A percentile compares a stretch with the other conserved stretches of the same genome.
These are phyloP conservation scores for Xylariaceae sp. DNA, from an alignment of 2,329 filamentous ascomycete genomes.

Conservation along the genomic window DNA sequence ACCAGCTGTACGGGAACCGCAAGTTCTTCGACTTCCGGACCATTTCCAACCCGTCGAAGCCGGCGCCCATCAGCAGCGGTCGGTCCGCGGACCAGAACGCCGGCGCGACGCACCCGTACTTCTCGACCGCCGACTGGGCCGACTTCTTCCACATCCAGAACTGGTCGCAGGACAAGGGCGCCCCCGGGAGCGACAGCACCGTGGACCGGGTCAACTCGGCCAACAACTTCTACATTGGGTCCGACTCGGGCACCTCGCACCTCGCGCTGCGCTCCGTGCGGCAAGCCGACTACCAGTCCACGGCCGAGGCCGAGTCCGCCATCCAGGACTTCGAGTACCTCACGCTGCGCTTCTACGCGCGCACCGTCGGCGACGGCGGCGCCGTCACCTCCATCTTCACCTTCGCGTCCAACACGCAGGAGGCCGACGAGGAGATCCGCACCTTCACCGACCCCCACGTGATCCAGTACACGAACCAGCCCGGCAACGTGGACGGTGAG, in stretches of 20 bases:
- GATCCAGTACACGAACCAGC: slow-evolving; percentile 59
- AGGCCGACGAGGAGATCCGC: slow-evolving; percentile 50
- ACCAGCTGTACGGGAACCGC: slow-evolving; percentile 39
- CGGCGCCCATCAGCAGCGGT: slow-evolving; percentile 21
- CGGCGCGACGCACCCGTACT: slow-evolving; percentile 29
- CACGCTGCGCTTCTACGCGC: slow-evolving; percentile 41
- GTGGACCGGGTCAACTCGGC: slow-evolving; percentile 34
- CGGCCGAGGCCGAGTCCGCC: slow-evolving; percentile 42
- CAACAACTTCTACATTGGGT: slow-evolving; percentile 42
- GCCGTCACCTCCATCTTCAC: slow-evolving; percentile 50
- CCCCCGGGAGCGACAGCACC: slow-evolving; percentile 26
- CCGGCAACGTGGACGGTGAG: slow-evolving; percentile 37
- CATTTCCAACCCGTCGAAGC: slow-evolving; percentile 30
- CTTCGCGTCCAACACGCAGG: slow-evolving; percentile 41
- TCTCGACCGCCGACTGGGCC: slow-evolving; percentile 27
- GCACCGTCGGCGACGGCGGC: slow-evolving; percentile 41
- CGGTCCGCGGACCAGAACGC: slow-evolving; percentile 24
- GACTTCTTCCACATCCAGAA: slow-evolving; percentile 28
- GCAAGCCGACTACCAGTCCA: slow-evolving; percentile 40
- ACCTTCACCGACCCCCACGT: slow-evolving; percentile 38
- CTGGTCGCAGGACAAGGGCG: slow-evolving; percentile 16
- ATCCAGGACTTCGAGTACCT: slow-evolving; percentile 32
- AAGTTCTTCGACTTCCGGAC: slow-evolving; percentile 46
- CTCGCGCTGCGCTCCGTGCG: slow-evolving; percentile 44
- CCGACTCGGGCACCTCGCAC: slow-evolving; percentile 34